Conservation (phyloP, 225 moss, liverwort and hornwort genomes). For the Anthoceros angustus region DNA sequence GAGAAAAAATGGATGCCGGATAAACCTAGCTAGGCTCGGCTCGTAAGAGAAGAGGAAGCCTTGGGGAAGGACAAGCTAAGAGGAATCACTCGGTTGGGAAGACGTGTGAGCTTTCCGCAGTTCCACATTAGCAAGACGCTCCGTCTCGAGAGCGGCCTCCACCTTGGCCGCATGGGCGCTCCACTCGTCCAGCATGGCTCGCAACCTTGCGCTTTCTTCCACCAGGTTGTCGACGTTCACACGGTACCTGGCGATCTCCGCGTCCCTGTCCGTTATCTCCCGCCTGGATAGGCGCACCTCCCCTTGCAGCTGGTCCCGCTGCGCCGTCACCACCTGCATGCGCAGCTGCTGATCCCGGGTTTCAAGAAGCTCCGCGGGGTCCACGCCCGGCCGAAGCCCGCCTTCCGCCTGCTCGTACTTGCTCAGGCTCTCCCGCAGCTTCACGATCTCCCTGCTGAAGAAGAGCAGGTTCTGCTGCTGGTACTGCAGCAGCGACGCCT, state of each 20-base stretch:
- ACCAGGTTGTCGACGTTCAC: conserved; percentile 7
- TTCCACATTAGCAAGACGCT: conserved; percentile 37
- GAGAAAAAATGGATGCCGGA: too few species aligned
- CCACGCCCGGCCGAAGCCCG: conserved; percentile 19
- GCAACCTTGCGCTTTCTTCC: conserved; percentile 74
- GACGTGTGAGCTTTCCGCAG: conserved; percentile 14
- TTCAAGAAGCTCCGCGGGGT: conserved; percentile 75
- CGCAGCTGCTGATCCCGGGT: conserved; percentile 93
- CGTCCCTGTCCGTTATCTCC: conserved; percentile 64
- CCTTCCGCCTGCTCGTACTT: neutral
- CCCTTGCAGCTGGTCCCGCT: conserved; percentile 85
- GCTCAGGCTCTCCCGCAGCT: neutral
- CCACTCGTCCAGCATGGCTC: conserved; percentile 95
- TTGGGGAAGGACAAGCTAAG: neutral
- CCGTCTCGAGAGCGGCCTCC: conserved; percentile 47
- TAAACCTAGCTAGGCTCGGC: too few species aligned
- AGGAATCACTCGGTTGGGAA: neutral
- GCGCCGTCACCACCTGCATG: conserved; percentile 45
- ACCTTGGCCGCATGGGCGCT: conserved; percentile 89
- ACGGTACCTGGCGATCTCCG: conserved; percentile 64
- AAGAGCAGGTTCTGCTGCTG: neutral
- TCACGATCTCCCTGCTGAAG: neutral
- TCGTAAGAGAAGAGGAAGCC: neutral
- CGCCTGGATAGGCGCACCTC: conserved; percentile 68
- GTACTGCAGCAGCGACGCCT: neutral